Conservation (phyloP, 129 eudicot genomes). For the Deinandra increscens region DNA sequence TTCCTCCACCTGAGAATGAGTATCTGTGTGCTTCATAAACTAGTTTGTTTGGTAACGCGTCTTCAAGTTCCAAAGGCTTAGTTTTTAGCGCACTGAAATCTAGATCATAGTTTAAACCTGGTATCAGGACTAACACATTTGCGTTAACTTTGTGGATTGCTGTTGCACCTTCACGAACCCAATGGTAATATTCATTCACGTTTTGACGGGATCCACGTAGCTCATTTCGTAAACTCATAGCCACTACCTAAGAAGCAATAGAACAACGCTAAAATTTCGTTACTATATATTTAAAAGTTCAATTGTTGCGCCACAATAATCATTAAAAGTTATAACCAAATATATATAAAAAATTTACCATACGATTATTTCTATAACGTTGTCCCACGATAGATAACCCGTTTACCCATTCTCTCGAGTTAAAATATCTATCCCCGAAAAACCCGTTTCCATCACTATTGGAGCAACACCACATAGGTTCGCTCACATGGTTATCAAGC, state of each 20-base stretch:
- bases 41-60: slow-evolving; percentile 29
- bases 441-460: slow-evolving; percentile 58
- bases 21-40: slow-evolving; percentile 64
- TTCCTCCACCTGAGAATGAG: slow-evolving; percentile 34
- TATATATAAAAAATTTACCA: slow-evolving; percentile 26
- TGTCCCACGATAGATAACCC: slow-evolving; percentile 42
- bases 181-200: slow-evolving; percentile 35
- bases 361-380: slow-evolving; percentile 32
- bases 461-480: slow-evolving; percentile 71
- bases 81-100: slow-evolving; percentile 32
- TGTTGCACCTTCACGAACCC: slow-evolving; percentile 52
- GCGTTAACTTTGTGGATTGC: slow-evolving; percentile 46
- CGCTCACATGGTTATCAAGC: slow-evolving; percentile 63
- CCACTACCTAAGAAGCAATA: slow-evolving; percentile 48
- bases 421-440: slow-evolving; percentile 56
- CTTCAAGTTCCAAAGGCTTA: slow-evolving; percentile 31
- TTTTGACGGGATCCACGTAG: slow-evolving; percentile 64
- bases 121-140: slow-evolving; percentile 46
- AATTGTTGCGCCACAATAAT: neutral
- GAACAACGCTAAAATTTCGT: too few relatives aligned
- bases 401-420: slow-evolving; percentile 44
- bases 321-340: neutral
- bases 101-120: slow-evolving; percentile 50
- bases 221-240: slow-evolving; percentile 72
- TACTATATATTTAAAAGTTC: neutral